Percentiles rank a stretch among this genome's conserved stretches.
phyloP scores from a whole-genome alignment of 768 basidiomycete genomes.

The Filobasidium floriforme region DNA sequence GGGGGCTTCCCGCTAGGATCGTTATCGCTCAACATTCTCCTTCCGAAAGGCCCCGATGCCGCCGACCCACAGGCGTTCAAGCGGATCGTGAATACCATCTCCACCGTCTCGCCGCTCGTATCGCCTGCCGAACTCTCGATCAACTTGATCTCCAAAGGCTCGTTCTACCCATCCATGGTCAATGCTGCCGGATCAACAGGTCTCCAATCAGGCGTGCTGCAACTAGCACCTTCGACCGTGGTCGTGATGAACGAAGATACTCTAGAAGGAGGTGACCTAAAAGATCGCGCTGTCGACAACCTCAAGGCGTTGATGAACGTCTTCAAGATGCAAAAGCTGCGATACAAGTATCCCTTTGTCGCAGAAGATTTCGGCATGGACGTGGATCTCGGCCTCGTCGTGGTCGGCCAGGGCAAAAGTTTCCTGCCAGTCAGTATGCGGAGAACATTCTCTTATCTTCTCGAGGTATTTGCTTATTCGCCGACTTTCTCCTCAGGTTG shows the following conservation, averaged over 20 bases:
- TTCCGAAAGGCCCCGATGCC: conserved; percentile 1
- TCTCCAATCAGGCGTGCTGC: conserved; percentile 38
- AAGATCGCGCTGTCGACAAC: conserved; percentile 39
- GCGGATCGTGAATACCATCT: conserved; percentile 9
- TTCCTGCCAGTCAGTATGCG: conserved; percentile 35
- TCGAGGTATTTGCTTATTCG: neutral
- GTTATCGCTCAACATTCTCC: conserved; percentile 35
- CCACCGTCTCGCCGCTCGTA: conserved; percentile 25
- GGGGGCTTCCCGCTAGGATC: conserved; percentile 35
- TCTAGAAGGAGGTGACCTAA: conserved; percentile 37
- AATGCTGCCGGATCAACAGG: conserved; percentile 26
- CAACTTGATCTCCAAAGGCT: conserved; percentile 27
- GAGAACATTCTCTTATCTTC: neutral
- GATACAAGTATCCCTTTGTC: conserved; percentile 43
- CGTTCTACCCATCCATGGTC: conserved; percentile 26
- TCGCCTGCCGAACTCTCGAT: conserved; percentile 31
- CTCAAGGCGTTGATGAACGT: conserved; percentile 32
- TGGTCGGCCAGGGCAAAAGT: conserved; percentile 38
- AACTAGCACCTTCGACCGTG: conserved; percentile 33
- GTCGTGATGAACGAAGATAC: conserved; percentile 38
- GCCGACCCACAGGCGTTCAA: conserved; percentile 4
- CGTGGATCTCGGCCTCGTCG: conserved; percentile 29
- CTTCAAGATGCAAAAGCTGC: conserved; percentile 32
- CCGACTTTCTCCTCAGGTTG: conserved; percentile 17
- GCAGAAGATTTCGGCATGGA: conserved; percentile 40